Conservation (phyloP, 2,329 filamentous ascomycete genomes). For the Nemania bipapillata region DNA sequence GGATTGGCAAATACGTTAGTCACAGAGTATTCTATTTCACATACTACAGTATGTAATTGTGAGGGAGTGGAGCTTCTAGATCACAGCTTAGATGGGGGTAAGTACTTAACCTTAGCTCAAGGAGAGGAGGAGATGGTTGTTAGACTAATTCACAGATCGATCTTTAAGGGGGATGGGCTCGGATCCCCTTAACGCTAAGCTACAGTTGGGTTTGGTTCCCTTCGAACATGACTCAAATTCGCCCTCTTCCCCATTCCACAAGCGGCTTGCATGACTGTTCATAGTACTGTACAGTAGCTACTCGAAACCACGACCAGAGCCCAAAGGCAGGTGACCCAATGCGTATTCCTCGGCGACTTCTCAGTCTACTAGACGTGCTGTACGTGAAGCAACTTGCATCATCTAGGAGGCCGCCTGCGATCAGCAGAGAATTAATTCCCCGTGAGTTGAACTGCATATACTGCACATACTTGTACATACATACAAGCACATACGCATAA, state of each 20-base stretch:
- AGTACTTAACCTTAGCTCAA: too few relatives aligned
- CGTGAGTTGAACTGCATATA: background rate
- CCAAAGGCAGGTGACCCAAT: constrained; percentile 8
- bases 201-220: background rate
- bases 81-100: too few relatives aligned
- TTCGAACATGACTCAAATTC: background rate
- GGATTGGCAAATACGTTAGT: background rate
- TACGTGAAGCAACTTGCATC: background rate
- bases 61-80: background rate
- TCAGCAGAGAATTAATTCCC: background rate
- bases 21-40: background rate
- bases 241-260: background rate
- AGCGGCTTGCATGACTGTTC: background rate
- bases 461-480: too few relatives aligned
- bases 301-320: constrained; percentile 15
- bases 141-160: too few relatives aligned
- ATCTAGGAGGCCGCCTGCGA: background rate
- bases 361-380: too few relatives aligned
- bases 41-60: background rate
- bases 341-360: background rate
- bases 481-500: too few relatives aligned
- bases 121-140: too few relatives aligned
- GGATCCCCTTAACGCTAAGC: background rate
- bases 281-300: background rate
- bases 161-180: background rate